phyloP scores from a whole-genome alignment of 768 basidiomycete genomes.

The Trametes cubensis region DNA sequence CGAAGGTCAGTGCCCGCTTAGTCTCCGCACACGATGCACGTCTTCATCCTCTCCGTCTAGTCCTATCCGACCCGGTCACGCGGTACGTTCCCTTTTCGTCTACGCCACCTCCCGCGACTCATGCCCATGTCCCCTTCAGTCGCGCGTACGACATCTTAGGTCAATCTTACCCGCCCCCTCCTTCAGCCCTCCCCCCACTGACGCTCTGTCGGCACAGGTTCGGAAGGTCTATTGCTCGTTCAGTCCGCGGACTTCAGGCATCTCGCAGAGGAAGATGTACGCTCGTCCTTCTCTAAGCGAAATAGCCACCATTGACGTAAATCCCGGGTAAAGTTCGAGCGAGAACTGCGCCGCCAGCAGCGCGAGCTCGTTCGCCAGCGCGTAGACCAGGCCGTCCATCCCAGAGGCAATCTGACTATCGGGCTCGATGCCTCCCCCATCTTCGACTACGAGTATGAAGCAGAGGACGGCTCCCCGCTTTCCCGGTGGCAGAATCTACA shows the following conservation, averaged over 20 bases:
- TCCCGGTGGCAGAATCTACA: constrained; percentile 15
- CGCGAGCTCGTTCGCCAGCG: constrained; percentile 41
- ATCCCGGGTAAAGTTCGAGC: constrained; percentile 44
- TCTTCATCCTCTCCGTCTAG: constrained; percentile 29
- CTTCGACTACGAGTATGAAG: constrained; percentile 38
- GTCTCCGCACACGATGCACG: constrained; percentile 1
- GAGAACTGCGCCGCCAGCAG: constrained; percentile 45
- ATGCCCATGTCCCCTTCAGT: constrained; percentile 38
- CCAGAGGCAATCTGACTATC: constrained; percentile 49
- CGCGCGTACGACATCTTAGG: constrained; percentile 80
- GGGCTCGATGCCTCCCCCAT: constrained; percentile 53
- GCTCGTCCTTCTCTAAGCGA: neutral
- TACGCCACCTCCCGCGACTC: constrained; percentile 8
- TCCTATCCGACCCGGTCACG: constrained; percentile 72
- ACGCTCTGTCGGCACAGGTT: constrained; percentile 25
- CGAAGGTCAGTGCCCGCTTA: constrained; percentile 52
- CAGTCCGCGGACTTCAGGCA: constrained; percentile 19
- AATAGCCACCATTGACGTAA: constrained; percentile 13
- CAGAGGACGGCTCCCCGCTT: constrained; percentile 33
- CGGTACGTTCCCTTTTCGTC: constrained; percentile 46
- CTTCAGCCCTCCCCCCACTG: neutral
- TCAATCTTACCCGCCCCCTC: constrained; percentile 28
- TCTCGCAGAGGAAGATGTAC: constrained; percentile 19
- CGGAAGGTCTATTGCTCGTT: constrained; percentile 25
- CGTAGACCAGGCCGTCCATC: constrained; percentile 44